Evolutionary conservation across 148 eudicot species (phyloP).

Genomic region (Rhododendron simsii): DNA sequence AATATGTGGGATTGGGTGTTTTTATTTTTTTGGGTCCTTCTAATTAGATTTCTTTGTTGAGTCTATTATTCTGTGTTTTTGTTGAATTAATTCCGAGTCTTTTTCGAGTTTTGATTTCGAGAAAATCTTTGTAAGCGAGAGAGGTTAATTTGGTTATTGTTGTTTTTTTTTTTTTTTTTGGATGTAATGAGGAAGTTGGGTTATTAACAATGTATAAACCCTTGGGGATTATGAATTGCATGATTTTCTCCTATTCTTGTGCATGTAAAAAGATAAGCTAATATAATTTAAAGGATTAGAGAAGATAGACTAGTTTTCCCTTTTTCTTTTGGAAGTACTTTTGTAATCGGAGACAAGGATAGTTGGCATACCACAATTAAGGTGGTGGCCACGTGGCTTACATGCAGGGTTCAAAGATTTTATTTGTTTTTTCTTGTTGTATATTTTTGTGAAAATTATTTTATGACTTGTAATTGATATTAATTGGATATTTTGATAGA

Average conservation of each 20-base stretch:
- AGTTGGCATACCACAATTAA: not conserved
- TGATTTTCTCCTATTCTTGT: not conserved
- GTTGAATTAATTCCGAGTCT: not conserved
- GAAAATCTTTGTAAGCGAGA: not conserved
- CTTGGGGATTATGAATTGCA: not conserved
- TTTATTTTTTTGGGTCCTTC: not conserved
- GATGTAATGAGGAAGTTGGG: not conserved
- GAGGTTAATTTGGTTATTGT: not conserved
- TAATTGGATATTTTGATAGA: too few relatives aligned
- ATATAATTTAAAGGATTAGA: not conserved
- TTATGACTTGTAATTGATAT: too few relatives aligned
- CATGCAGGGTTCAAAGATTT: not conserved
- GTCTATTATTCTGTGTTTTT: not conserved
- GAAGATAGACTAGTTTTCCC: not conserved
- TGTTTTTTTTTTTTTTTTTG: not conserved
- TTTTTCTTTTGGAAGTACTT: too few relatives aligned
- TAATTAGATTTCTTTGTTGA: not conserved
- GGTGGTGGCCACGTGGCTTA: not conserved
- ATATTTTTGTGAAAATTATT: too few relatives aligned
- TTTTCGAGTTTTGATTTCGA: not conserved
- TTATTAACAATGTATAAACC: not conserved
- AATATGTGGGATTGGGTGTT: slow-evolving; percentile 4
- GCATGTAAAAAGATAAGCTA: not conserved
- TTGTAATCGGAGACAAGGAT: not conserved
- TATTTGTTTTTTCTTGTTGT: too few relatives aligned